These are phyloP conservation scores for Penicillium sp. DNA, from an alignment of 2,329 filamentous ascomycete species.

Conservation along the genomic window DNA sequence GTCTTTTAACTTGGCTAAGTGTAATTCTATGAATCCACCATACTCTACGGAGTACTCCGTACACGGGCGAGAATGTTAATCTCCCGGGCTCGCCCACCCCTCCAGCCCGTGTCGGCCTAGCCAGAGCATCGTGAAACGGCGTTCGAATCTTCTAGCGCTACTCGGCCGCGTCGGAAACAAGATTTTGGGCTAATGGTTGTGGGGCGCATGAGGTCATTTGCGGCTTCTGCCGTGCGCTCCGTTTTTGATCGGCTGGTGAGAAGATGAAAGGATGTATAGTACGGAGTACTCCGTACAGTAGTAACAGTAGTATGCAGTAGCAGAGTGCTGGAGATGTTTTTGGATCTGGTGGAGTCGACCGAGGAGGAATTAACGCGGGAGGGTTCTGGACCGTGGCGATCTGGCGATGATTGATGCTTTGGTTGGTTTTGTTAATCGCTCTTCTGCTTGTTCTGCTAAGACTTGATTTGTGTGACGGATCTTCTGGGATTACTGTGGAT, in stretches of 20 bases:
- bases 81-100: background rate
- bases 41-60: background rate
- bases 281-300: no score
- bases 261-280: background rate
- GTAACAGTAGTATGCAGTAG: no score
- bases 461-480: background rate
- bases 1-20: background rate
- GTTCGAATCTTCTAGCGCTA: background rate
- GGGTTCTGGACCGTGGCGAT: slow-evolving; percentile 6
- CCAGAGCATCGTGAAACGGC: slow-evolving; percentile 7
- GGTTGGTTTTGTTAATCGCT: background rate
- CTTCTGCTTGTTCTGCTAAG: background rate
- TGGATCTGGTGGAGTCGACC: slow-evolving; percentile 2
- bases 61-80: background rate
- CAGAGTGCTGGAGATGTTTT: background rate
- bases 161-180: slow-evolving; percentile 25
- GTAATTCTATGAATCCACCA: background rate
- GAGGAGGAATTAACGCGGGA: background rate
- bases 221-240: slow-evolving; percentile 29
- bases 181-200: slow-evolving; percentile 24
- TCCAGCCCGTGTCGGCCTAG: background rate
- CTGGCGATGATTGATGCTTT: background rate
- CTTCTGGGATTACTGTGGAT: background rate
- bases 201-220: slow-evolving; percentile 31
- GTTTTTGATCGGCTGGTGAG: slow-evolving; percentile 25